These are phyloP conservation scores for Saccharomyces jurei DNA, from an alignment of 805 yeast genomes.

Conservation along the genomic window DNA sequence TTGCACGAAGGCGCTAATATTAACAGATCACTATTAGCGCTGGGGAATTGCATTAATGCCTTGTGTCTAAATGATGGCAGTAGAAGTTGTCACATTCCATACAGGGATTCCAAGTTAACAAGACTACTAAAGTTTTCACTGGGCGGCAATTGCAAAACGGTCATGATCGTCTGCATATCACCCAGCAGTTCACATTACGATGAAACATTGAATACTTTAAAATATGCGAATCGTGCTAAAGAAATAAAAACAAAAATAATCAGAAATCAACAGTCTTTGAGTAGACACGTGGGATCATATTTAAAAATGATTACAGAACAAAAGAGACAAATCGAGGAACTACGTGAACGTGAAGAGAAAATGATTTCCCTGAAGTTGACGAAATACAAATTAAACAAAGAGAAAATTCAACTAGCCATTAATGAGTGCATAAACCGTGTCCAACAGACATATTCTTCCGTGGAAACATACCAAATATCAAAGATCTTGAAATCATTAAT, in stretches of 20 bases:
- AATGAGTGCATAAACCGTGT: conserved; percentile 38
- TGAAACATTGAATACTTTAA: conserved; percentile 83
- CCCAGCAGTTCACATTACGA: conserved; percentile 86
- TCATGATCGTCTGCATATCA: conserved; percentile 90
- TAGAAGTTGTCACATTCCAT: conserved; percentile 67
- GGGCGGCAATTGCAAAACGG: conserved; percentile 92
- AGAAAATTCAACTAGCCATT: conserved; percentile 34
- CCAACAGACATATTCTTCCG: conserved; percentile 32
- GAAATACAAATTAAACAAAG: conserved; percentile 31
- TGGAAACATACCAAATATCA: conserved; percentile 39
- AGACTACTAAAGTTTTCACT: conserved; percentile 78
- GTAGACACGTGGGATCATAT: conserved; percentile 78
- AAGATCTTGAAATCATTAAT: conserved; percentile 33
- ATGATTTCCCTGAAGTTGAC: conserved; percentile 35
- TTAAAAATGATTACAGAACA: conserved; percentile 79
- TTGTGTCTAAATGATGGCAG: conserved; percentile 62
- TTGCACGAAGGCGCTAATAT: conserved; percentile 90
- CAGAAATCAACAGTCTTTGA: conserved; percentile 66
- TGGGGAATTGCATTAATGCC: conserved; percentile 92
- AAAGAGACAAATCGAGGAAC: conserved; percentile 60
- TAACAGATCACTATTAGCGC: conserved; percentile 76
- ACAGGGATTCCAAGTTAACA: conserved; percentile 84
- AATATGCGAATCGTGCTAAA: conserved; percentile 87
- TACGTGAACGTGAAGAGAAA: conserved; percentile 45
- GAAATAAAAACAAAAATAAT: conserved; percentile 76